A percentile compares a stretch with the other conserved stretches of the same genome.
Evolutionary conservation across 2,329 filamentous ascomycete genomes (phyloP).

Genomic region (Penicillium palitans): DNA sequence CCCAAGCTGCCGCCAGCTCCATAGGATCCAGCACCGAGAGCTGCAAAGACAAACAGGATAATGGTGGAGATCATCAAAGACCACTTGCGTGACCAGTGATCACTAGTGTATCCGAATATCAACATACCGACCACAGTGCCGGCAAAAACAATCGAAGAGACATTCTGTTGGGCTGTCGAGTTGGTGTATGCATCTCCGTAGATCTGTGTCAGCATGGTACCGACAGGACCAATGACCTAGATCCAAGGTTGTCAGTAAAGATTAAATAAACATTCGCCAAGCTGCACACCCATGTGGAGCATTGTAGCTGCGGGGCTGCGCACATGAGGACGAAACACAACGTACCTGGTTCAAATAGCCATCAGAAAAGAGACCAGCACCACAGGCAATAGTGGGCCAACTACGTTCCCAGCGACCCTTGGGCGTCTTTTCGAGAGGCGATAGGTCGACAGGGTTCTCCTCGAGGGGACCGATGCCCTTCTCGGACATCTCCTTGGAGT

Average conservation of each 20-base stretch:
- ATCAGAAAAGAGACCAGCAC: constrained; percentile 86
- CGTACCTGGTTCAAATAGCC: constrained; percentile 85
- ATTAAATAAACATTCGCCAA: background rate
- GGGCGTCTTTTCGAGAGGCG: constrained; percentile 28
- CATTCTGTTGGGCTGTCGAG: constrained; percentile 70
- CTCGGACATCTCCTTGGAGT: constrained; percentile 15
- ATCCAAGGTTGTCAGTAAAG: constrained; percentile 6
- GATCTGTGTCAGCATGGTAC: constrained; percentile 68
- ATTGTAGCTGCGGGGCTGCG: background rate
- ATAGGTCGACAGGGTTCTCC: constrained; percentile 19
- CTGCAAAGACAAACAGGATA: constrained; percentile 82
- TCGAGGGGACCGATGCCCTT: constrained; percentile 15
- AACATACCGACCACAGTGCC: constrained; percentile 83
- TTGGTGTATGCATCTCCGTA: constrained; percentile 69
- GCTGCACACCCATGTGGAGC: background rate
- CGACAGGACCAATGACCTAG: constrained; percentile 81
- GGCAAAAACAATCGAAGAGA: constrained; percentile 79
- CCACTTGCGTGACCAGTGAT: constrained; percentile 82
- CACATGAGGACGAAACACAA: constrained; percentile 6
- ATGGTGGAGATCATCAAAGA: constrained; percentile 77
- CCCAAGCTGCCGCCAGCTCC: constrained; percentile 65
- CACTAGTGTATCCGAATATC: constrained; percentile 75
- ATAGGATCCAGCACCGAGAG: constrained; percentile 75
- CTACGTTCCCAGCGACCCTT: constrained; percentile 55
- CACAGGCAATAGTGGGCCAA: constrained; percentile 81